Evolutionary conservation across 306 rosid genomes (phyloP).

Genomic region (Begonia fuchsioides): DNA sequence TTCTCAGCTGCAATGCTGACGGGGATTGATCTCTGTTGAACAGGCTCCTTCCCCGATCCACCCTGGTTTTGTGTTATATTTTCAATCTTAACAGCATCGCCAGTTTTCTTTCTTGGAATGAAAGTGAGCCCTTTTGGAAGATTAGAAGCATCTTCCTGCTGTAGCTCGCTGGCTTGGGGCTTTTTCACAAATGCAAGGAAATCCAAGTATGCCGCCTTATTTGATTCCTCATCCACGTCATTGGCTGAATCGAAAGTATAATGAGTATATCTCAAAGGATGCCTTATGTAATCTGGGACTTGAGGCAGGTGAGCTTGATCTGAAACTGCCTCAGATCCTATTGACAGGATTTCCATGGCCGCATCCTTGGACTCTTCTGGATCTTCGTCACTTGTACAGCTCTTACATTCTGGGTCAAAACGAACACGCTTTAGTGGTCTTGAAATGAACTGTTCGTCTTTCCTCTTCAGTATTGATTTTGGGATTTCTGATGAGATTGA

Average conservation of each 20-base stretch:
- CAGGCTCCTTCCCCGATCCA: slow-evolving; percentile 21
- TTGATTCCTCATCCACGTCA: slow-evolving; percentile 57
- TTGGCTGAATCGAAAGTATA: slow-evolving; percentile 53
- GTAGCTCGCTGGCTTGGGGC: slow-evolving; percentile 22
- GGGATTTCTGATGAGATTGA: slow-evolving; percentile 21
- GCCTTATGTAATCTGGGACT: slow-evolving; percentile 65
- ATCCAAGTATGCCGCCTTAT: slow-evolving; percentile 69
- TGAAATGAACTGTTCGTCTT: slow-evolving; percentile 27
- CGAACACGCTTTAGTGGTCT: slow-evolving; percentile 67
- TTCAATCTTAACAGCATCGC: slow-evolving; percentile 44
- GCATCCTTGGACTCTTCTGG: slow-evolving; percentile 19
- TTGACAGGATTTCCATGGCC: slow-evolving; percentile 15
- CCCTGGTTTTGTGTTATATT: slow-evolving; percentile 25
- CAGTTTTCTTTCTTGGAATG: slow-evolving; percentile 63
- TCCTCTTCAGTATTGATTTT: slow-evolving; percentile 80
- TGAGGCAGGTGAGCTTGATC: neutral
- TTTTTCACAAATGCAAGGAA: slow-evolving; percentile 34
- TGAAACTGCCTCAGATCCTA: slow-evolving; percentile 16
- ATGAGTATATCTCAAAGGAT: slow-evolving; percentile 55
- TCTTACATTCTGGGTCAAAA: slow-evolving; percentile 54
- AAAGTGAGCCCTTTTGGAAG: slow-evolving; percentile 47
- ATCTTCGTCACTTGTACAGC: slow-evolving; percentile 16
- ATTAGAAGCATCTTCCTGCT: slow-evolving; percentile 20
- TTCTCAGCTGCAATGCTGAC: slow-evolving; percentile 35
- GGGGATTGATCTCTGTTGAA: slow-evolving; percentile 19